These are phyloP conservation scores for Aspergillus persii DNA, from an alignment of 2,329 filamentous ascomycete genomes.

Conservation along the genomic window DNA sequence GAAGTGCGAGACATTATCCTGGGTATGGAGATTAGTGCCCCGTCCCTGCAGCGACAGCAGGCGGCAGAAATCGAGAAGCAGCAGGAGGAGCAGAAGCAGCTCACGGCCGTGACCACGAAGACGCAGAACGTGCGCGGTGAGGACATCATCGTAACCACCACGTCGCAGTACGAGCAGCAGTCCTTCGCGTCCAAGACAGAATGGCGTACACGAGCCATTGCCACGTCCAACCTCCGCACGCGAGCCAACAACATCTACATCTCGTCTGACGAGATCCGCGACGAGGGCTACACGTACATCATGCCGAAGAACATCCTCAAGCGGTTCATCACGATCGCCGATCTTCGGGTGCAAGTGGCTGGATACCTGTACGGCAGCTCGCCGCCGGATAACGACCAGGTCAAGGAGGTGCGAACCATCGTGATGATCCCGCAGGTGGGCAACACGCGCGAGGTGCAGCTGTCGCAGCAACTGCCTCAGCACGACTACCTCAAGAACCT, in stretches of 20 bases:
- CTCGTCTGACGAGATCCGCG: slow-evolving; percentile 87
- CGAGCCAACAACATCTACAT: slow-evolving; percentile 98
- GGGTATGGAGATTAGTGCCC: slow-evolving; percentile 98
- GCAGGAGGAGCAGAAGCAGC: slow-evolving; percentile 91
- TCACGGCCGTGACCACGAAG: slow-evolving; percentile 96
- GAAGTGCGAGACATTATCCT: slow-evolving; percentile 98
- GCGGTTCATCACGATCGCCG: slow-evolving; percentile 95
- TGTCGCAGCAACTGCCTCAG: slow-evolving; percentile 85
- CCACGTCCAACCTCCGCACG: slow-evolving; percentile 90
- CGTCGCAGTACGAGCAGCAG: slow-evolving; percentile 95
- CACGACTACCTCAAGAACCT: slow-evolving; percentile 84
- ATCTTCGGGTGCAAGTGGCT: slow-evolving; percentile 92
- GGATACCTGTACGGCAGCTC: slow-evolving; percentile 93
- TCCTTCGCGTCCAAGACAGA: slow-evolving; percentile 98
- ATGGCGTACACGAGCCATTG: slow-evolving; percentile 95
- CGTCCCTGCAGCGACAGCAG: slow-evolving; percentile 96
- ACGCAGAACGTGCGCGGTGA: slow-evolving; percentile 96
- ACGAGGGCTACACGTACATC: slow-evolving; percentile 91
- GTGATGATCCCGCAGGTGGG: slow-evolving; percentile 98
- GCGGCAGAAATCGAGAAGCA: slow-evolving; percentile 99
- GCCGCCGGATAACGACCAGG: slow-evolving; percentile 88
- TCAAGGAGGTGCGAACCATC: slow-evolving; percentile 96
- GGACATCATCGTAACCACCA: slow-evolving; percentile 97
- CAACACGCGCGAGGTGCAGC: slow-evolving; percentile 84
- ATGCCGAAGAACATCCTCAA: slow-evolving; percentile 99